Base-by-base conservation (phyloP, 176 grass and related monocot genomes). In the Carex littledalei region DNA sequence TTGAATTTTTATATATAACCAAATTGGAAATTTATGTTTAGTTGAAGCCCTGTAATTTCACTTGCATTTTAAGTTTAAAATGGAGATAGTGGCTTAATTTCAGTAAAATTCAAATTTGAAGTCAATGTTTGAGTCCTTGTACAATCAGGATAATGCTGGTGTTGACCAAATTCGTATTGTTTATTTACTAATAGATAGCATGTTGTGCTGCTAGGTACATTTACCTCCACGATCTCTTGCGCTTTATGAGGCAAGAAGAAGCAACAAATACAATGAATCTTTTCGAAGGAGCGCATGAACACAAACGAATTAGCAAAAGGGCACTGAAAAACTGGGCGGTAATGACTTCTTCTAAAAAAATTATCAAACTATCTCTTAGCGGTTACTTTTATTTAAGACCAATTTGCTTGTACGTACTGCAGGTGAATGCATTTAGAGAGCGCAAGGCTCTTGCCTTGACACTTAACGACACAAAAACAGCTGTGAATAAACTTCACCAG, bases 401-500 rank as follows among this genome's bases (percentile, higher is more conserved):
- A 67, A 65, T 29, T 35, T 86, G 43, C 34, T 64, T 66, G 66
- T 1, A 13, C 47, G n/a, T 24, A 4, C n/a, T 87, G 87, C 16
- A 97, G 94, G 92, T 98, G 16, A 93, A 74, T 84, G 95, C 93
- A 14, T 98, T 95, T 67, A 90, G 89, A 89, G 91, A 98, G 66
- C 92, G 95, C 63, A 98, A 94, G 14, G 93, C 93, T 39, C 93
- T 98, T 9, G 91, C 95, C n/a, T 85, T 98, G 54, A 98, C 95
- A 37, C 95, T 98, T 9, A 98, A 98, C 45, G 95, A 98, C 86
- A 98, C 95, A 1, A 98, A 98, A 86, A 98, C 95, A 26, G 93
- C 95, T 2, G 93, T 98, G 70, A 98, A 95, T 84, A 98, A 93
- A 80, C 95, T 98, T 43, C 89, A 98, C 88, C 95, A 93, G 21